These are phyloP conservation scores for Detonula confervacea DNA, from an alignment of 352 stramenopile species.

Conservation along the genomic window DNA sequence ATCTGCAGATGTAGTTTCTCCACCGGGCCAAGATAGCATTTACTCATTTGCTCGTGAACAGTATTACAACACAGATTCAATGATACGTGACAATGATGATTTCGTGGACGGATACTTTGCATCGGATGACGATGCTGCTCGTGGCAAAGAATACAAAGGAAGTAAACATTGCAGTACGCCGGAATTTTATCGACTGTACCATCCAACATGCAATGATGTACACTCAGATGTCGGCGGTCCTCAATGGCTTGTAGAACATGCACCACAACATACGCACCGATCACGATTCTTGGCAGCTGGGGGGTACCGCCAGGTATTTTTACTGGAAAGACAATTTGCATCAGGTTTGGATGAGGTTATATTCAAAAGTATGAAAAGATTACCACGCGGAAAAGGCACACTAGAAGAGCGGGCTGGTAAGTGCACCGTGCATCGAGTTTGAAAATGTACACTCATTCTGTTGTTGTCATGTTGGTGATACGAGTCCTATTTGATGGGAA, in stretches of 20 bases:
- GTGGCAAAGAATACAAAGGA: conserved; percentile 23
- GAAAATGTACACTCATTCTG: neutral
- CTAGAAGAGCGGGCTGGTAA: conserved; percentile 17
- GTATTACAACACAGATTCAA: neutral
- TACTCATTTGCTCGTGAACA: conserved; percentile 5
- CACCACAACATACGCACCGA: conserved; percentile 7
- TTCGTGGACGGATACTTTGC: conserved; percentile 18
- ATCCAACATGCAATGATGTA: conserved; percentile 56
- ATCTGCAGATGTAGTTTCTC: neutral
- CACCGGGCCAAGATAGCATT: neutral
- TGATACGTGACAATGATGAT: conserved; percentile 14
- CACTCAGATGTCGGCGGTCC: conserved; percentile 55
- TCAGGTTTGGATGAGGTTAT: conserved; percentile 5
- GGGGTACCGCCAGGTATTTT: conserved; percentile 64
- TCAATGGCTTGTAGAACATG: conserved; percentile 51
- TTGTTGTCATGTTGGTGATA: neutral
- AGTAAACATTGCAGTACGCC: conserved; percentile 41
- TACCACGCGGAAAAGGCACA: neutral
- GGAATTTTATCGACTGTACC: conserved; percentile 49
- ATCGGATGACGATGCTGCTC: conserved; percentile 7
- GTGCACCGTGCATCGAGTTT: no score
- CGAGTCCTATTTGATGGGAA: neutral
- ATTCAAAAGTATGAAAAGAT: conserved; percentile 27
- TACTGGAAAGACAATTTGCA: conserved; percentile 41
- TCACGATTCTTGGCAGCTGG: conserved; percentile 52